These are phyloP conservation scores for Nemania sp. DNA, from an alignment of 2,329 filamentous ascomycete genomes.

Conservation along the genomic window DNA sequence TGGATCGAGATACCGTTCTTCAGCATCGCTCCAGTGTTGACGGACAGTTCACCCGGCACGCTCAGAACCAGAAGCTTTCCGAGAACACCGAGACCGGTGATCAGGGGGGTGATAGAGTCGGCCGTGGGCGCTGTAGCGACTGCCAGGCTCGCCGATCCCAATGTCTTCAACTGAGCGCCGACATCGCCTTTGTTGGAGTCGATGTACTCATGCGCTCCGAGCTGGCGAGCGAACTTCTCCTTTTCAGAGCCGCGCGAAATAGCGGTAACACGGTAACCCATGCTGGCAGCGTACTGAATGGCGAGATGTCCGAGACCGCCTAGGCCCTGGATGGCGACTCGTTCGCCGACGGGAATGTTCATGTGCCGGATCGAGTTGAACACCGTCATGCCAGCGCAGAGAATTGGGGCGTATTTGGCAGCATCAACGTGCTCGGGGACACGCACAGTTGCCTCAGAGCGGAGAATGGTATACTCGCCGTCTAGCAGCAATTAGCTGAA, in stretches of 20 bases:
- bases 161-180: conserved; percentile 24
- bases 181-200: conserved; percentile 37
- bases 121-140: conserved; percentile 31
- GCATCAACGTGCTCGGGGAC: conserved; percentile 58
- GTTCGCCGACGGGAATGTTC: conserved; percentile 51
- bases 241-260: conserved; percentile 62
- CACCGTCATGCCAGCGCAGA: conserved; percentile 64
- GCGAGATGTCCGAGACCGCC: conserved; percentile 75
- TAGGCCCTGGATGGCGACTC: conserved; percentile 65
- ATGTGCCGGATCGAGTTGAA: conserved; percentile 57
- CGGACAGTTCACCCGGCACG: conserved; percentile 30
- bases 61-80: conserved; percentile 41
- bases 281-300: conserved; percentile 72
- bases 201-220: conserved; percentile 69
- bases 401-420: conserved; percentile 60
- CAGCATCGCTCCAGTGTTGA: conserved; percentile 33
- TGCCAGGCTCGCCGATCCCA: conserved; percentile 32
- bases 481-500: conserved; percentile 42
- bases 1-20: conserved; percentile 36
- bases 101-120: conserved; percentile 34
- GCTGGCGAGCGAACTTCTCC: conserved; percentile 63
- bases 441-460: conserved; percentile 64
- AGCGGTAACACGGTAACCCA: conserved; percentile 73
- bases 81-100: conserved; percentile 37
- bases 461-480: conserved; percentile 66